Base-by-base conservation (phyloP, 1,284 basidiomycete species). In the Rhizoctonia solani region DNA sequence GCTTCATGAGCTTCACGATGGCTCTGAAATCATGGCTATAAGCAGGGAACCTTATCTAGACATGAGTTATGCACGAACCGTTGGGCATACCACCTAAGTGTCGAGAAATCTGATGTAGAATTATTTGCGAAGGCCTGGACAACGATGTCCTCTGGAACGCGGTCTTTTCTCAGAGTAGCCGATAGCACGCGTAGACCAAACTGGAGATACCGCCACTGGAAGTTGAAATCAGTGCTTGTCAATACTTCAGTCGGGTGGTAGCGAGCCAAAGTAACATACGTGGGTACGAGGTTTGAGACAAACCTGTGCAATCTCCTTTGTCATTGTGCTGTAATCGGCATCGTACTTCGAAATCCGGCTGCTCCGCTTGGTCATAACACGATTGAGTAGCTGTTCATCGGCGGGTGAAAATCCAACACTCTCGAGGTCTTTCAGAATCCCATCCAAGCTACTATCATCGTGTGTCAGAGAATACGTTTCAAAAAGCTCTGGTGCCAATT, bases 141-240 rank as follows among this genome's bases (percentile, higher is more conserved):
- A 5, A 92, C 76, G 2, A 85, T 82, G 4, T 87, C 78, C n/a
- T 86, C 78, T 6, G 87, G 81, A 0, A 87, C 82, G 53, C 80
- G 77, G 75, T 98, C 94, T 72, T 94, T 83, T 63, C 93, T 85
- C 53, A 93, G 81, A 47, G 96, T 81, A 23, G 84, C 82, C 30
- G 82, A 81, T 32, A 98, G 77, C 75, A 94, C 90, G 44, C 87
- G 85, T 21, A 85, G 80, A 0, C 92, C 88, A 69, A 88, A 89
- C 77, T 93, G 87, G 0, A 87, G 81, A 78, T 97, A 98, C 76
- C 93, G 83, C 95, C 95, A 98, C 87, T 98, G 76, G 21, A 77
- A 66, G 66, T 49, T 29, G 68, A 69, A 16, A 49, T 25, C 27
- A 49, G 3, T 47, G 47, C 16, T 70, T n/a, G 58, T 6, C 13